Base-by-base conservation (phyloP, 2,329 filamentous ascomycete genomes). In the Biscogniauxia mediterranea region DNA sequence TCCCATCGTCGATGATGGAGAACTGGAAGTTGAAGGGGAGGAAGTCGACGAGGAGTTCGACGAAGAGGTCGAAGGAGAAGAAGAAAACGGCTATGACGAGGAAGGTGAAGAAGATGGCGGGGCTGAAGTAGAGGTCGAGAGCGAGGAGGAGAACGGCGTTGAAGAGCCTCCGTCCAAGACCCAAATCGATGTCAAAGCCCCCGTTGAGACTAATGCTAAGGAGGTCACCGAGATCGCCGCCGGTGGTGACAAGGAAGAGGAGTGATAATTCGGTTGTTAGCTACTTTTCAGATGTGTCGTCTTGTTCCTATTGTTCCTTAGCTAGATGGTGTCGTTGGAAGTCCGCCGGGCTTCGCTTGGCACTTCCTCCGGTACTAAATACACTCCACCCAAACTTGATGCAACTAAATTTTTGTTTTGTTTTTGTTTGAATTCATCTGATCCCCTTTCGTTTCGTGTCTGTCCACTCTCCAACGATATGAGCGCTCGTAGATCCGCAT, bases 151-250 rank as follows among this genome's bases (percentile, higher is more conserved):
- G 15, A 67, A 65, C 1, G 67, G 54, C 5, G 65, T 65, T 1
- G 70, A 65, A 2, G 68, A 65, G 20, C 65, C 64, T 15, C 5
- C 46, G 8, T 21, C 19, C 6, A 71, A 73, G 57, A 66, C 55
- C 8, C 73, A 70, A 32, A 66, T 69, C 23, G 70, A 66, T 17
- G 70, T 76, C 4, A 70, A 71, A 25, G 63, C 55, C 17, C 66
- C 70, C 4, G 32, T 56, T 26, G 64, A 66, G n/a, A 62, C 51
- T 23, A 67, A 65, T 54, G 64, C 64, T 25, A 65, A 63, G 28
- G 60, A 63, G 38, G 60, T 59, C 46, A 62, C 63, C 15, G 55
- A 60, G 28, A 59, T 55, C 17, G 63, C 65, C 42, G 66, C 63
- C 38, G 61, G 61, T 49, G 70, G 63, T 54, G 70, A 66, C n/a